Percentiles rank a stretch among this genome's conserved stretches.
Evolutionary conservation across 768 basidiomycete genomes (phyloP).

Genomic region (Cystobasidium ongulense): DNA sequence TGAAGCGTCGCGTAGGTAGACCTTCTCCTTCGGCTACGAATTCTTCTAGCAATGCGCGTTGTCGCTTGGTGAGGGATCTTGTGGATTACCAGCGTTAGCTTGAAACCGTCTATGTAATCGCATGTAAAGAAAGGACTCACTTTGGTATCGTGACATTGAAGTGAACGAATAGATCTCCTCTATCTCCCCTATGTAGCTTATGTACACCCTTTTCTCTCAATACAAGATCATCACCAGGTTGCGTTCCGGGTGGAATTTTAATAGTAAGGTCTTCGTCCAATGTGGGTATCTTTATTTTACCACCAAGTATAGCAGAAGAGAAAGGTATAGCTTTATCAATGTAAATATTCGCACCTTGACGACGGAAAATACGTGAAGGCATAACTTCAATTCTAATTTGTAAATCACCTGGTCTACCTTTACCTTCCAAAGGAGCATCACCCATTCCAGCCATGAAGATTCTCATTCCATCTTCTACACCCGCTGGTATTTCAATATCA

Average conservation of each 20-base stretch:
- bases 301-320: constrained; percentile 85
- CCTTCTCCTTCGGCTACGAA: constrained; percentile 93
- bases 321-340: constrained; percentile 83
- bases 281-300: constrained; percentile 82
- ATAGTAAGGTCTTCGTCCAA: constrained; percentile 93
- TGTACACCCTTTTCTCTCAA: constrained; percentile 76
- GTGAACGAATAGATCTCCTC: constrained; percentile 72
- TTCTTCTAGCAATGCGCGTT: constrained; percentile 76
- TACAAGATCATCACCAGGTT: constrained; percentile 95
- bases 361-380: constrained; percentile 70
- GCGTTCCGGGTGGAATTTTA: constrained; percentile 81
- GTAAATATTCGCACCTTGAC: constrained; percentile 85
- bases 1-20: constrained; percentile 39
- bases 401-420: constrained; percentile 73
- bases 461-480: constrained; percentile 90
- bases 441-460: constrained; percentile 71
- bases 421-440: constrained; percentile 71
- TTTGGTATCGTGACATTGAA: constrained; percentile 83
- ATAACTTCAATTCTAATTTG: constrained; percentile 76
- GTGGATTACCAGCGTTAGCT: constrained; percentile 17
- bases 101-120: not conserved
- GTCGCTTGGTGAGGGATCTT: constrained; percentile 72
- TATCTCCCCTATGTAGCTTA: constrained; percentile 61
- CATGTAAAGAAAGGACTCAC: constrained; percentile 47
- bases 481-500: constrained; percentile 74